Evolutionary conservation across 164 flowering plant genomes (phyloP), one percentile per base, ranked within the genome.

Genomic region (Santalum album): DNA sequence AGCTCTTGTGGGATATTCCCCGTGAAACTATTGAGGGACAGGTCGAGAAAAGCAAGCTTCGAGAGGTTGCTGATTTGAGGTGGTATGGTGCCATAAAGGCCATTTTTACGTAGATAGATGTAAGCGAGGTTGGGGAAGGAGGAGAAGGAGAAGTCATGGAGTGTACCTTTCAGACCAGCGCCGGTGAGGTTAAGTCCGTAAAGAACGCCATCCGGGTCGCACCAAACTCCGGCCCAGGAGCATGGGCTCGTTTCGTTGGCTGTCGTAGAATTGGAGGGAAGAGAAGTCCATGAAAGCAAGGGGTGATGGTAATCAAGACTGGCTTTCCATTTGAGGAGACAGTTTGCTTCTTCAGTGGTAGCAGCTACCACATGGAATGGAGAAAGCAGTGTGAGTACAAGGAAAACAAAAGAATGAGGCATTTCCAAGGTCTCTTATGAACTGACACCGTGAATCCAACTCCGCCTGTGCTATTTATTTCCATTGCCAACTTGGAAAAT

Each of bases 1-100:
- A 57, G 42, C 29, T 63, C 67, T 5, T 53, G 18, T 21, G 62
- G 67, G 40, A 63, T 63, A 14, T 22, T 50, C 0, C 65, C 64
- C 6, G 57, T 40, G 35, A 65, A 19, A 3, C 25, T 12, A 36
- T 60, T 60, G 22, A 2, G 1, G 21, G 53, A 32, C 7, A 65
- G 16, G 21, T 65, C 29, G 23, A 65, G 56, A 34, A 17, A 22
- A 2, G 2, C 40, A 7, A 60, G 57, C 25, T 51, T 44, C 18
- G 60, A 44, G 5, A 65, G 61, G 11, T 34, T 29, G 20, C 40
- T 21, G 21, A 60, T 60, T 11, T 51, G 27, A 9, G 52, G 39
- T 12, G 65, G 69, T 6, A 65, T 60, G 45, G 21, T 32, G 2
- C 66, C 71, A 23, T 0, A 57, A 10, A 67, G 54, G 15, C 15